Evolutionary conservation across 371 early-diverging fungal genomes (phyloP).

Genomic region (Mortierella polycephala): DNA sequence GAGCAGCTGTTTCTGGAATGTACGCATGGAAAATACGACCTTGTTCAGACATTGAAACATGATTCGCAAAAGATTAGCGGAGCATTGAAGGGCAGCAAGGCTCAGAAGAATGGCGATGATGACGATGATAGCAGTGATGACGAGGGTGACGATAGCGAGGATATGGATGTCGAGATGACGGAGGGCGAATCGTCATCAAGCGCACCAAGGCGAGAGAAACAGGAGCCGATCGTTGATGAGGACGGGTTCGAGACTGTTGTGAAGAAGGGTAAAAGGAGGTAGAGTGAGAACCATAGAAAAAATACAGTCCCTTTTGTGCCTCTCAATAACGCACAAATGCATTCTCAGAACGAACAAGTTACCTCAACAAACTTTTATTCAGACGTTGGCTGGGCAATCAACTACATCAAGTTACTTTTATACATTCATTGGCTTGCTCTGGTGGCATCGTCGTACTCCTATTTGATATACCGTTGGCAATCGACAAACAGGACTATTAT

Average conservation of each 20-base stretch:
- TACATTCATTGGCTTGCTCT: too few relatives aligned
- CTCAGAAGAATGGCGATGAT: constrained; percentile 56
- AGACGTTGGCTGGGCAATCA: too few relatives aligned
- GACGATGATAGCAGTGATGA: constrained; percentile 22
- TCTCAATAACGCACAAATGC: neutral
- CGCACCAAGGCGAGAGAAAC: constrained; percentile 27
- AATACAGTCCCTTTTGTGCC: neutral
- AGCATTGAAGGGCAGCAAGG: constrained; percentile 37
- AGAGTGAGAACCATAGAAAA: neutral
- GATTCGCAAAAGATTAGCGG: constrained; percentile 57
- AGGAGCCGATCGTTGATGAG: constrained; percentile 59
- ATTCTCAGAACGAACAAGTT: too few relatives aligned
- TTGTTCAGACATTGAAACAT: constrained; percentile 62
- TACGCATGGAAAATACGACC: constrained; percentile 61
- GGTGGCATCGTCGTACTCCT: too few relatives aligned
- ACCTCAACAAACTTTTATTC: too few relatives aligned
- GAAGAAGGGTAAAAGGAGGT: constrained; percentile 36
- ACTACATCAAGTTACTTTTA: too few relatives aligned
- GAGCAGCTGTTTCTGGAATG: constrained; percentile 64
- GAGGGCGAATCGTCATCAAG: constrained; percentile 51
- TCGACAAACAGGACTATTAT: too few relatives aligned
- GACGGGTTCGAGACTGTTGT: constrained; percentile 65
- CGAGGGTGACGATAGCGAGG: constrained; percentile 43
- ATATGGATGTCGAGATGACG: constrained; percentile 59
- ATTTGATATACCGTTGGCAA: too few relatives aligned